Conservation (phyloP, 2,329 filamentous ascomycete species). For the Mollisiaceae sp. region DNA sequence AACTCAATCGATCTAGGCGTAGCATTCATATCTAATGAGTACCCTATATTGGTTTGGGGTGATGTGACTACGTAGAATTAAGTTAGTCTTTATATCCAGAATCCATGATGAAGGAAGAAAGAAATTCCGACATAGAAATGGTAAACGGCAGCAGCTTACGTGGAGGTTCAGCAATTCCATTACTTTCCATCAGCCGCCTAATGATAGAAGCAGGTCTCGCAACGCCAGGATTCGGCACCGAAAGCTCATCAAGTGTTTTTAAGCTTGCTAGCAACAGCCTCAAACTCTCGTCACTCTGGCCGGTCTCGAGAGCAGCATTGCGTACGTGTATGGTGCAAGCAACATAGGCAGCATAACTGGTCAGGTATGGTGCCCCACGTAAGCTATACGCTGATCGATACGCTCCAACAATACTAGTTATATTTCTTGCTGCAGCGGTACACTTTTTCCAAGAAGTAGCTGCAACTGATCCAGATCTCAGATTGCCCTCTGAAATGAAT, state of each 20-base stretch:
- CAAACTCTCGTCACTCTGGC: conserved; percentile 35
- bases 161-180: not conserved
- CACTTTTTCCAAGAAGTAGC: conserved; percentile 43
- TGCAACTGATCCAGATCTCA: conserved; percentile 35
- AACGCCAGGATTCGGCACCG: conserved; percentile 39
- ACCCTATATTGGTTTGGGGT: not conserved
- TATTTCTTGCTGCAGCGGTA: conserved; percentile 44
- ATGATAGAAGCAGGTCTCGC: conserved; percentile 25
- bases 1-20: conserved; percentile 5
- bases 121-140: too few species aligned
- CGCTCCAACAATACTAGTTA: conserved; percentile 44
- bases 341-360: conserved; percentile 50
- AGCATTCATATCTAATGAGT: not conserved
- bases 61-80: not conserved
- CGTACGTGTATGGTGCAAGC: conserved; percentile 49
- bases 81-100: not conserved
- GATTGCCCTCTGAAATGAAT: conserved; percentile 46
- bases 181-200: not conserved
- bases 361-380: conserved; percentile 47
- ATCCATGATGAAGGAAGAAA: not conserved
- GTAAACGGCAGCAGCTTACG: not conserved
- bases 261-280: conserved; percentile 39
- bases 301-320: conserved; percentile 42
- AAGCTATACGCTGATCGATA: conserved; percentile 49
- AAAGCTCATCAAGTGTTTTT: conserved; percentile 44